Evolutionary conservation across 768 basidiomycete species (phyloP), one percentile per base, ranked within the genome.

Genomic region (Symmetrospora coprosmae): DNA sequence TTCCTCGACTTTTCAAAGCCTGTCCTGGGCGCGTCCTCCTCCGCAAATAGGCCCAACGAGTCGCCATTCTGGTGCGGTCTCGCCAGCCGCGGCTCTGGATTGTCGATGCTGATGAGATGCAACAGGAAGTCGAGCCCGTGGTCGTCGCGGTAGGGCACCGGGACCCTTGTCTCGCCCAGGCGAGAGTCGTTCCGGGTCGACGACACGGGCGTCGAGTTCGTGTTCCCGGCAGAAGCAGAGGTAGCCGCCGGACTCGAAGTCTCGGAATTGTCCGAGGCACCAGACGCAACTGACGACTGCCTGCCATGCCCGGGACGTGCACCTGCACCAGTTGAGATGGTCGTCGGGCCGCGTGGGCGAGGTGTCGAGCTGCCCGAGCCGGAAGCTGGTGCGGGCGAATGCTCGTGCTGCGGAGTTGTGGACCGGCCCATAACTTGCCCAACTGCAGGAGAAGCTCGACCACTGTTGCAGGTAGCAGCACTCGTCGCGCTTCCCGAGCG

Each of bases 211-310:
- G 55, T 58, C 2, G 27, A 58, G 31, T 39, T 58, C 2, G 41
- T 47, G 27, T 58, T 7, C 2, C 55, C 41, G 23, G 55, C 55
- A 25, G 55, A 58, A 4, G 43, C 33, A 23, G 55, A 30, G 14
- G 55, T 43, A 3, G 43, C 39, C 3, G 55, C 46, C 7, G 38
- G 41, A 50, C 49, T 50, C 7, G 17, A 21, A 3, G 31, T 21
- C 17, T 39, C 28, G 17, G 55, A 58, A 4, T 21, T 23, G n/a
- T 63, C 62, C 11, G 62, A 63, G 8, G 30, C 45, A 25, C 33
- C 21, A 2, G 68, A 69, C 0, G 60, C 62, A 35, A 65, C 4
- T 4, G 68, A 69, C 2, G 55, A n/a, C 37, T 67, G 60, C 49
- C 64, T 67, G 38, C 31, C 47, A 38, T 67, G 68, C 7, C 28